Conservation (phyloP, 805 yeast species). For the Nakazawaea molendinolei region DNA sequence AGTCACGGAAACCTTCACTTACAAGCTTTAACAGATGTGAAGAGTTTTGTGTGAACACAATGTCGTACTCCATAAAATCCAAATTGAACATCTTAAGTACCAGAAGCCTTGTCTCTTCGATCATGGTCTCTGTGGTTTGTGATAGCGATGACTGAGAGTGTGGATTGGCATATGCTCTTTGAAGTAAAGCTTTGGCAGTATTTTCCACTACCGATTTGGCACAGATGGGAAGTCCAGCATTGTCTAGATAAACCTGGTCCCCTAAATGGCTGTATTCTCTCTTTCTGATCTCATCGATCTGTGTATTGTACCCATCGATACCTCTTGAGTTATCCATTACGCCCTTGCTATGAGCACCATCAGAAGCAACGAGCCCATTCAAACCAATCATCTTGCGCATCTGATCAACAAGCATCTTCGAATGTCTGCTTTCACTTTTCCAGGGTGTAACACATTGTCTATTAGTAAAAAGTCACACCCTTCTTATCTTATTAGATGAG, state of each 20-base stretch:
- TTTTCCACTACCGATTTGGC: conserved; percentile 22
- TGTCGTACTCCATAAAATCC: conserved; percentile 27
- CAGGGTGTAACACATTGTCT: too few species aligned
- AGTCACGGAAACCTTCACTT: conserved; percentile 22
- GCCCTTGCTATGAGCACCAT: too few species aligned
- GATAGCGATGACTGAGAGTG: conserved; percentile 34
- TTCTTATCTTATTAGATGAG: too few species aligned
- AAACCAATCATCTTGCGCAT: too few species aligned
- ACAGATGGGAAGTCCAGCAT: conserved; percentile 36
- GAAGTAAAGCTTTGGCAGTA: conserved; percentile 19
- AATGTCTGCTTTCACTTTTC: too few species aligned
- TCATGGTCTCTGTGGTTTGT: conserved; percentile 17
- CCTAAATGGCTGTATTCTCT: conserved; percentile 21
- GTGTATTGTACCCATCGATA: conserved; percentile 4
- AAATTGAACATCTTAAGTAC: conserved; percentile 28
- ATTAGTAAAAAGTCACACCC: too few species aligned
- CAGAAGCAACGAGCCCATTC: too few species aligned
- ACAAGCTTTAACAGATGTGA: conserved; percentile 32
- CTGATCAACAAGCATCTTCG: too few species aligned
- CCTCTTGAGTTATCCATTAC: too few species aligned
- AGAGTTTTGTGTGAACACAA: conserved; percentile 34
- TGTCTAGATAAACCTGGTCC: conserved; percentile 29
- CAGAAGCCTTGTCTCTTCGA: conserved; percentile 22
- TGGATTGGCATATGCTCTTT: conserved; percentile 30
- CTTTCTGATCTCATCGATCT: conserved; percentile 14